These are phyloP conservation scores for Monilinia polystroma DNA, from an alignment of 2,329 filamentous ascomycete genomes.

Conservation along the genomic window DNA sequence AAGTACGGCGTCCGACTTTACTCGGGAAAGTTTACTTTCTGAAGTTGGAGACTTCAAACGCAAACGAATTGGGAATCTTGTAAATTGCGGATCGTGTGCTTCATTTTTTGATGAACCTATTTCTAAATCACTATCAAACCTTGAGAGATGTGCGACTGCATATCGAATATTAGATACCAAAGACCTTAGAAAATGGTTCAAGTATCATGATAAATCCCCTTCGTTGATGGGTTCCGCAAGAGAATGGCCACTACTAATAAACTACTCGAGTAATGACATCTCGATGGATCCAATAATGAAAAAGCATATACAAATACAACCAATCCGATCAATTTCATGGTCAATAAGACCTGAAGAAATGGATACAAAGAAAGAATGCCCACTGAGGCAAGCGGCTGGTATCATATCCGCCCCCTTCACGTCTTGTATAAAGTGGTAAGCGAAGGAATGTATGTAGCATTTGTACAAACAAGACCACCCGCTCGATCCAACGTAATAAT, in stretches of 20 bases:
- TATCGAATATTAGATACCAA: neutral
- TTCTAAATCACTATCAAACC: neutral
- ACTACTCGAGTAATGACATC: neutral
- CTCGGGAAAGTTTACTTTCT: neutral
- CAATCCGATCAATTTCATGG: neutral
- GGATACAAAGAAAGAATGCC: neutral
- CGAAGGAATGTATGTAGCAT: neutral
- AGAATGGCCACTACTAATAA: neutral
- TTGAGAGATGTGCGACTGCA: neutral
- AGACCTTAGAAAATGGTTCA: neutral
- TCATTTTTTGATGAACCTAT: neutral
- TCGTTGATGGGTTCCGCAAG: neutral
- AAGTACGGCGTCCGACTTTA: neutral
- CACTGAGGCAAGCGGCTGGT: slow-evolving; percentile 6
- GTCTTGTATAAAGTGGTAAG: neutral
- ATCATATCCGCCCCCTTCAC: neutral
- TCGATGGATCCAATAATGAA: neutral
- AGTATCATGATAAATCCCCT: neutral
- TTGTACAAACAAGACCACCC: neutral
- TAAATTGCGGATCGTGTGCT: neutral
- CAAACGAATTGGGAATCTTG: neutral
- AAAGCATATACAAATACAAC: neutral
- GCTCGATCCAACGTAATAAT: neutral
- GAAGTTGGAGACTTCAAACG: neutral
- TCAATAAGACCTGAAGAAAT: neutral